These are phyloP conservation scores for Cryptosporidium ubiquitum DNA, from an alignment of 169 alveolate genomes.

Conservation along the genomic window DNA sequence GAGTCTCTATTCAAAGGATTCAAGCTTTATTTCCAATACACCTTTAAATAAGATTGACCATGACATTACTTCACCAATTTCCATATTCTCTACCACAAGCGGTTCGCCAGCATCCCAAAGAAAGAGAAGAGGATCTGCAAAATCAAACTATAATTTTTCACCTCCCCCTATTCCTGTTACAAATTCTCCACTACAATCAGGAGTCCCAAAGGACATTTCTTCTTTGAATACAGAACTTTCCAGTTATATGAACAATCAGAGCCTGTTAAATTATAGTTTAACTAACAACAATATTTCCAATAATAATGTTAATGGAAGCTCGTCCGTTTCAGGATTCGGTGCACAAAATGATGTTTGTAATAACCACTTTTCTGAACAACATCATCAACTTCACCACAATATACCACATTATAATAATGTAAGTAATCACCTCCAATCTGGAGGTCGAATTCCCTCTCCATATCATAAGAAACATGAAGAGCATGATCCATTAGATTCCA, in stretches of 20 bases:
- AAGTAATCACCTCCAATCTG: background rate
- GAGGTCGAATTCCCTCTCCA: background rate
- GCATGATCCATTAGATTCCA: conserved; percentile 14
- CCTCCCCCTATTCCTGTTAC: conserved; percentile 74
- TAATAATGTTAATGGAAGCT: background rate
- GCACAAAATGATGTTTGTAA: background rate
- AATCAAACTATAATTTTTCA: conserved; percentile 30
- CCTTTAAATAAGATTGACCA: conserved; percentile 27
- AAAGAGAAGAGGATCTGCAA: conserved; percentile 34
- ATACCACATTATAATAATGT: background rate
- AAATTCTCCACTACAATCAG: conserved; percentile 9
- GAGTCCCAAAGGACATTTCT: background rate
- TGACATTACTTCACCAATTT: conserved; percentile 48
- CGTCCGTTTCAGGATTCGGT: background rate
- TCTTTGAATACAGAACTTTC: background rate
- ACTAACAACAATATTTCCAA: background rate
- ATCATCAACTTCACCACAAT: background rate
- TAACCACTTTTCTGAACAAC: background rate
- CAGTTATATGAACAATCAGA: background rate
- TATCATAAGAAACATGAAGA: conserved; percentile 24
- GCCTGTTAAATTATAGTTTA: background rate
- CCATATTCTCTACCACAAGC: conserved; percentile 43
- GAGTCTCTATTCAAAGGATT: conserved; percentile 15
- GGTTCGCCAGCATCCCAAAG: conserved; percentile 47
- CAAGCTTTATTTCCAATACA: conserved; percentile 8